These are phyloP conservation scores for Tuber brumale DNA, from an alignment of 495 filamentous ascomycete genomes.

Conservation along the genomic window DNA sequence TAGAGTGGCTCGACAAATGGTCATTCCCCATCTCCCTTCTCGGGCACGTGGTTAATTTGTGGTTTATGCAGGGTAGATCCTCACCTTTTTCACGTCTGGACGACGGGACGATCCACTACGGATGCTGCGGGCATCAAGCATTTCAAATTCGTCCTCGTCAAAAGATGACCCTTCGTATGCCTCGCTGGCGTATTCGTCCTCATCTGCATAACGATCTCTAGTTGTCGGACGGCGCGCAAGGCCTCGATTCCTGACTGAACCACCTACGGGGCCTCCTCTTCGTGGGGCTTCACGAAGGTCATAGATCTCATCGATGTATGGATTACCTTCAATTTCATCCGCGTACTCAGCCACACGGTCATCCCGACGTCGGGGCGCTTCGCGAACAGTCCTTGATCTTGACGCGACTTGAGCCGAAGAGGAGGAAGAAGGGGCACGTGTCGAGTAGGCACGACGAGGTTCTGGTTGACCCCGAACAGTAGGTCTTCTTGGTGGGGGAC, in stretches of 20 bases:
- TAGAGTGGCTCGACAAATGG: not conserved
- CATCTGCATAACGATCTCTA: constrained; percentile 63
- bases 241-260: constrained; percentile 31
- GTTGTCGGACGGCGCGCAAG: constrained; percentile 44
- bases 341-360: constrained; percentile 34
- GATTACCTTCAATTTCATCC: constrained; percentile 53
- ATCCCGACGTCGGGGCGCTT: constrained; percentile 37
- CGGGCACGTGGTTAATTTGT: not conserved
- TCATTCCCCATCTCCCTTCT: not conserved
- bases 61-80: not conserved
- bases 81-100: constrained; percentile 39
- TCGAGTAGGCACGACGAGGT: constrained; percentile 51
- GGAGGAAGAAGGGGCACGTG: constrained; percentile 42
- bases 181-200: constrained; percentile 63
- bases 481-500: constrained; percentile 28
- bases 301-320: constrained; percentile 62
- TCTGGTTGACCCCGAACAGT: constrained; percentile 44
- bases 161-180: constrained; percentile 60
- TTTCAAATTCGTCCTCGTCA: constrained; percentile 77
- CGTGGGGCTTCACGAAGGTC: constrained; percentile 49
- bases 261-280: constrained; percentile 31
- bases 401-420: constrained; percentile 38
- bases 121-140: constrained; percentile 49
- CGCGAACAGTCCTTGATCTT: constrained; percentile 40
- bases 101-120: constrained; percentile 39